Evolutionary conservation across 371 early-diverging fungal genomes (phyloP).

Genomic region (Dichotomocladium elegans): DNA sequence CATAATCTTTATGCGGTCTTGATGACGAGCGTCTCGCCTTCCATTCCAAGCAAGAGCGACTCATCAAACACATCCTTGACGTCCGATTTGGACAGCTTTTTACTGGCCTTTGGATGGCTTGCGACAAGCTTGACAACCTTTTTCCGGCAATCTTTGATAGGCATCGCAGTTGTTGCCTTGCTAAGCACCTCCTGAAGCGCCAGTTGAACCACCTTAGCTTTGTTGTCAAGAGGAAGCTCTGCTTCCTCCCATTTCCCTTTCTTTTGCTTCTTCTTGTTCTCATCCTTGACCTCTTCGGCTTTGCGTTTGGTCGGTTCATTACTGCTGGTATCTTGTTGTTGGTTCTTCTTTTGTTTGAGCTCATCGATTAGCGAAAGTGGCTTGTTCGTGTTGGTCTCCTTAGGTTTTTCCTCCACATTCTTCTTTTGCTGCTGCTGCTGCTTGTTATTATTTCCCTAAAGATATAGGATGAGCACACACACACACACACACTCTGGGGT

Average conservation of each 20-base stretch:
- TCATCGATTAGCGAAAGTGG: conserved; percentile 61
- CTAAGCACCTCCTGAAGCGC: conserved; percentile 29
- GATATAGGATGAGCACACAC: conserved; percentile 9
- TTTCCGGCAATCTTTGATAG: conserved; percentile 31
- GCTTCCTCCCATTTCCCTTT: conserved; percentile 22
- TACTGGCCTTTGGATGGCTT: conserved; percentile 22
- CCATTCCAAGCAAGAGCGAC: conserved; percentile 13
- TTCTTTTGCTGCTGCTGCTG: conserved; percentile 1
- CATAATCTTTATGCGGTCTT: conserved; percentile 9
- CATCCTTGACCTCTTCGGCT: conserved; percentile 10
- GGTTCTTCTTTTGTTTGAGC: conserved; percentile 47
- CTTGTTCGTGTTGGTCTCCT: conserved; percentile 8
- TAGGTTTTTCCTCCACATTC: not conserved
- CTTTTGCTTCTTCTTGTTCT: conserved; percentile 11
- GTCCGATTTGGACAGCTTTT: conserved; percentile 12
- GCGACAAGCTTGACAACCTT: conserved; percentile 28
- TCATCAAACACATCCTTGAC: conserved; percentile 14
- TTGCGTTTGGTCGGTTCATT: conserved; percentile 26
- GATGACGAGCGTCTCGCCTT: conserved; percentile 6
- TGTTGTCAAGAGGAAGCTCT: conserved; percentile 22
- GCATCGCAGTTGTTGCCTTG: not conserved
- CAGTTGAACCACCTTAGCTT: conserved; percentile 14
- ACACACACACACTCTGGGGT: not conserved
- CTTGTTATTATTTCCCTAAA: conserved; percentile 23
- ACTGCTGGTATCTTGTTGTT: no score